Conservation (phyloP, 257 asterid genomes). For the Solanum pinnatisectum region DNA sequence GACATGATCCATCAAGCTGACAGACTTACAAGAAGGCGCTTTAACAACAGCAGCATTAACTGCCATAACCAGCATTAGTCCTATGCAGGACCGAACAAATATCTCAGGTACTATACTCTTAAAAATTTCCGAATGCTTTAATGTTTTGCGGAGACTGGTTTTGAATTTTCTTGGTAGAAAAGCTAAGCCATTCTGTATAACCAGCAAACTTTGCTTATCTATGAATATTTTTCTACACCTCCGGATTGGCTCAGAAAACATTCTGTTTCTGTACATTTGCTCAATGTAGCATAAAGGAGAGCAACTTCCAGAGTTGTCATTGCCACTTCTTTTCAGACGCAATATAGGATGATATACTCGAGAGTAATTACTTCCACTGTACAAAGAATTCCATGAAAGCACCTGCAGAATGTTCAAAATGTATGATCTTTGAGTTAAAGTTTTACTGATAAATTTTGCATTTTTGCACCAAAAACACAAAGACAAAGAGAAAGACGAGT, state of each 20-base stretch:
- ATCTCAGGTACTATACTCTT: slow-evolving; percentile 18
- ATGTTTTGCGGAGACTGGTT: slow-evolving; percentile 16
- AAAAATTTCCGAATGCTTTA: slow-evolving; percentile 16
- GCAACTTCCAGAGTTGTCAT: neutral
- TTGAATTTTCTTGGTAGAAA: slow-evolving; percentile 20
- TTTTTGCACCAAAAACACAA: neutral
- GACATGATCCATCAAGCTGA: slow-evolving; percentile 4
- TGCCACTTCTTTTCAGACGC: slow-evolving; percentile 9
- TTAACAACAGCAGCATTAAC: slow-evolving; percentile 41
- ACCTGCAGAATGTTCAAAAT: slow-evolving; percentile 19
- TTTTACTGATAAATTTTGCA: neutral
- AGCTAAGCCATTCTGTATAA: slow-evolving; percentile 15
- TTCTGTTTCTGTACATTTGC: slow-evolving; percentile 13
- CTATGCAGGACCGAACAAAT: slow-evolving; percentile 37
- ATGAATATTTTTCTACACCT: slow-evolving; percentile 23
- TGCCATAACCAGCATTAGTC: slow-evolving; percentile 66
- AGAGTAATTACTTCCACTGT: slow-evolving; percentile 14
- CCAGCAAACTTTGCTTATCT: slow-evolving; percentile 17
- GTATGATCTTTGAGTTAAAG: no score
- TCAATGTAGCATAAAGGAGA: neutral
- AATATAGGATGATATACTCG: slow-evolving; percentile 17
- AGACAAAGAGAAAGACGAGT: neutral
- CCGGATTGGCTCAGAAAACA: slow-evolving; percentile 18
- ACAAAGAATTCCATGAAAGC: slow-evolving; percentile 22
- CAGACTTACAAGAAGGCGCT: slow-evolving; percentile 58